Evolutionary conservation across 257 asterid genomes (phyloP), one percentile per base, ranked within the genome.

Genomic region (Solanum phureja): DNA sequence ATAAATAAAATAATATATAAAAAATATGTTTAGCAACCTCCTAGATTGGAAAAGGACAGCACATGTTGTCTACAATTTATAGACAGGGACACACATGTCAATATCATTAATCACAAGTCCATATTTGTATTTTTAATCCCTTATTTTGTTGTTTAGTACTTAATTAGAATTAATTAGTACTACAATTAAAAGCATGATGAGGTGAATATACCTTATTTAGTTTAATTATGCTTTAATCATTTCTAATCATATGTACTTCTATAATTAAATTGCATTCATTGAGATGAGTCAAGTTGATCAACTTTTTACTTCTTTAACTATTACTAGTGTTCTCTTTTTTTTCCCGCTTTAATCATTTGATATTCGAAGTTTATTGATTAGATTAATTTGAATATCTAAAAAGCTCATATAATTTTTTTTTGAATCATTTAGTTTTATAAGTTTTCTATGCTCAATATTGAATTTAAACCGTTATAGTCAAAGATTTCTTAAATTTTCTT

Each of bases 31-130:
- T 33, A 87, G 73, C 62, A 87, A 87, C 37, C 71, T 87, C 42
- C 86, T 83, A 73, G 33, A 40, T 34, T 87, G n/a, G 85, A 14
- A 79, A 87, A 58, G 52, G 73, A 37, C 62, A 4, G 23, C 58
- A 42, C 40, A 10, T 52, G 49, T n/a, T 34, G 87, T 83, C 38
- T 8, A n/a, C 85, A 3, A n/a, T 35, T 77, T 21, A 38, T n/a
- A 74, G 42, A 31, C 60, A 81, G 31, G 75, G 90, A 49, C 86
- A 86, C 56, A 86, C 27, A 60, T 72, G 90, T 86, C 86, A 82
- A 81, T 86, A 21, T 86, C 29, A 52, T 31, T 56, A 89, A 49
- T 18, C 33, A 9, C 7, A 75, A 10, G 7, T 37, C 86, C 69
- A 40, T 49, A 11, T 33, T 87, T 42, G 89, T 87, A 27, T 27